phyloP scores from a whole-genome alignment of 83 land plant species.

The Diphasiastrum complanatum region DNA sequence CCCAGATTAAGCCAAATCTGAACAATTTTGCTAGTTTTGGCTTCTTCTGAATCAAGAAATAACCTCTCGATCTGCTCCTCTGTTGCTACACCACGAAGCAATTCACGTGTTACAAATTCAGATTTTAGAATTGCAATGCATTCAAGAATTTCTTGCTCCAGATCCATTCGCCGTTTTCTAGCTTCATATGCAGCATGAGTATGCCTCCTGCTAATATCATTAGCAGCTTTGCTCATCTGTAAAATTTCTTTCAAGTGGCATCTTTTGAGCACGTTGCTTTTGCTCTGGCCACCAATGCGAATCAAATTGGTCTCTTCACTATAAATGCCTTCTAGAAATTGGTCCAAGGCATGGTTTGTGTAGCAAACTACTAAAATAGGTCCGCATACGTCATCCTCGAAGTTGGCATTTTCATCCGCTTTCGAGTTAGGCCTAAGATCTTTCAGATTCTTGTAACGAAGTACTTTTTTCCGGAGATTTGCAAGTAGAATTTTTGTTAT shows the following conservation, averaged over 20 bases:
- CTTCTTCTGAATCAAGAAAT: constrained; percentile 14
- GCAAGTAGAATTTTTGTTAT: constrained; percentile 16
- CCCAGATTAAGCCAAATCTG: constrained; percentile 18
- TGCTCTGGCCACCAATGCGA: constrained; percentile 30
- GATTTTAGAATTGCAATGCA: constrained; percentile 7
- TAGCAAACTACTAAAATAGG: constrained; percentile 29
- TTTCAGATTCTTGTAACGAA: background rate
- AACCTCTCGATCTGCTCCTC: constrained; percentile 23
- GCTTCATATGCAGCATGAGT: background rate
- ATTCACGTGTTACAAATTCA: constrained; percentile 14
- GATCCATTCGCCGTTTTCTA: background rate
- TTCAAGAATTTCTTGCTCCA: background rate
- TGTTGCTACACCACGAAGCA: constrained; percentile 18
- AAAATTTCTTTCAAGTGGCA: constrained; percentile 19
- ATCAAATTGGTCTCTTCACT: constrained; percentile 27
- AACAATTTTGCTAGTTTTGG: background rate
- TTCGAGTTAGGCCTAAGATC: background rate
- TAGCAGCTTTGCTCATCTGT: constrained; percentile 5
- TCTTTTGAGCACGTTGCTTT: constrained; percentile 15
- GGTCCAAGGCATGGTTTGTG: constrained; percentile 33
- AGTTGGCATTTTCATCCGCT: background rate
- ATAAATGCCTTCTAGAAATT: constrained; percentile 29
- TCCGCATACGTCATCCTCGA: background rate
- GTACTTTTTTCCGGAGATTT: background rate
- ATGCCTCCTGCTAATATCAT: background rate